phyloP scores from a whole-genome alignment of 225 moss, liverwort and hornwort genomes.

The Sphagnum contortum region DNA sequence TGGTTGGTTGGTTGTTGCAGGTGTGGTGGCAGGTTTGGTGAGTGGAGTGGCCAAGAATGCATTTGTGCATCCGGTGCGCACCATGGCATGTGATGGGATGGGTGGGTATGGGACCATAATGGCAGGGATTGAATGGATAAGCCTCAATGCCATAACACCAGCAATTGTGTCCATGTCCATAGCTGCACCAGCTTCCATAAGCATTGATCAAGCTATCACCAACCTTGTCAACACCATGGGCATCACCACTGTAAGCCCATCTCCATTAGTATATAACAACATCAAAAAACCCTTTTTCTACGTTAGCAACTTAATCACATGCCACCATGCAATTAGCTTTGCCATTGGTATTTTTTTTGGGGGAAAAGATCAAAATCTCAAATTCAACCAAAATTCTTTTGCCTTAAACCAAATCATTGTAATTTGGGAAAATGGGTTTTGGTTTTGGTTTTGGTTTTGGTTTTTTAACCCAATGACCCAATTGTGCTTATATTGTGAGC shows the following conservation, averaged over 20 bases:
- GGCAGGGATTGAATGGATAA: slow-evolving; percentile 74
- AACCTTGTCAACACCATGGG: slow-evolving; percentile 48
- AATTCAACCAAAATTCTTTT: too few species aligned
- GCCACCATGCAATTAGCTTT: too few species aligned
- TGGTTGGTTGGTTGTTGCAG: slow-evolving; percentile 17
- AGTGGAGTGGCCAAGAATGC: slow-evolving; percentile 85
- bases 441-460: too few species aligned
- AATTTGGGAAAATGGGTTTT: too few species aligned
- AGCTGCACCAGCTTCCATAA: slow-evolving; percentile 69
- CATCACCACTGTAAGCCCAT: slow-evolving; percentile 31
- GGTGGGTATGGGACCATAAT: slow-evolving; percentile 73
- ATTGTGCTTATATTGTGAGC: too few species aligned
- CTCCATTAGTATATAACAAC: too few species aligned
- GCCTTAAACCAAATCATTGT: too few species aligned
- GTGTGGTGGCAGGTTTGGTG: slow-evolving; percentile 69
- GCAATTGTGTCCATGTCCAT: slow-evolving; percentile 83
- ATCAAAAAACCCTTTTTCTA: too few species aligned
- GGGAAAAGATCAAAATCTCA: too few species aligned
- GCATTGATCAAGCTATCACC: slow-evolving; percentile 78
- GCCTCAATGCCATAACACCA: slow-evolving; percentile 38
- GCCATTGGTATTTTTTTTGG: too few species aligned
- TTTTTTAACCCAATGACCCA: too few species aligned
- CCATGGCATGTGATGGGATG: slow-evolving; percentile 66
- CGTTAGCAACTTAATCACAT: too few species aligned
- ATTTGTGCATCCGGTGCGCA: slow-evolving; percentile 67